Percentiles rank a stretch among this genome's conserved stretches.
phyloP scores from a whole-genome alignment of 805 yeast genomes.

The Sugiyamaella chiloensis region DNA sequence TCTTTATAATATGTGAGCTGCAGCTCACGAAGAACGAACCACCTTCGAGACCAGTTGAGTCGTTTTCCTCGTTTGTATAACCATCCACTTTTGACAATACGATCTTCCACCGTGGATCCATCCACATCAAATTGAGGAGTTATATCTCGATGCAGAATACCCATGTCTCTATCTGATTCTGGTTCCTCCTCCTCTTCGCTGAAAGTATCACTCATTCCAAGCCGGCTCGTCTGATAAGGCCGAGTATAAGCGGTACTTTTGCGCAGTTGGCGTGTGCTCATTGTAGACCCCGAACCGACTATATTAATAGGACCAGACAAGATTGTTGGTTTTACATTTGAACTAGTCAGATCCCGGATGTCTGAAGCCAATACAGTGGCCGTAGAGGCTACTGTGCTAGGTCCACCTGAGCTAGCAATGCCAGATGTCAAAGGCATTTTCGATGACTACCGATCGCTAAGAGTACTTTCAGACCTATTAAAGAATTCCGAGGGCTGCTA shows the following conservation, averaged over 20 bases:
- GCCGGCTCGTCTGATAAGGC: background rate
- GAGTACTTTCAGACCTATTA: too few relatives aligned
- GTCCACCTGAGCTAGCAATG: background rate
- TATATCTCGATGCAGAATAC: background rate
- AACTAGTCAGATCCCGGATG: background rate
- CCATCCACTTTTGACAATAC: constrained; percentile 31
- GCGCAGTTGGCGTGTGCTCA: constrained; percentile 7
- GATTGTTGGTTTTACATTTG: too few relatives aligned
- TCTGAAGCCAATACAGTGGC: background rate
- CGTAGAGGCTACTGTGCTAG: background rate
- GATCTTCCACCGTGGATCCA: constrained; percentile 7
- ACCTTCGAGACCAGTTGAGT: constrained; percentile 32
- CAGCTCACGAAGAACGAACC: constrained; percentile 35
- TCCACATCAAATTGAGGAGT: background rate
- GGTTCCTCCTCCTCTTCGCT: background rate
- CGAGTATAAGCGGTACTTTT: background rate
- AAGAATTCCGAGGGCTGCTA: too few relatives aligned
- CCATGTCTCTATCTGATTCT: background rate
- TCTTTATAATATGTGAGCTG: constrained; percentile 35
- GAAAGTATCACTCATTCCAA: background rate
- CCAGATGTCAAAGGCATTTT: too few relatives aligned
- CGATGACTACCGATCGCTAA: too few relatives aligned
- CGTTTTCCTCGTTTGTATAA: constrained; percentile 28
- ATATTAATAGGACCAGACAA: background rate
- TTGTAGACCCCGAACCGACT: background rate